Conservation (phyloP, 768 basidiomycete species). For the Mycena alexandri region DNA sequence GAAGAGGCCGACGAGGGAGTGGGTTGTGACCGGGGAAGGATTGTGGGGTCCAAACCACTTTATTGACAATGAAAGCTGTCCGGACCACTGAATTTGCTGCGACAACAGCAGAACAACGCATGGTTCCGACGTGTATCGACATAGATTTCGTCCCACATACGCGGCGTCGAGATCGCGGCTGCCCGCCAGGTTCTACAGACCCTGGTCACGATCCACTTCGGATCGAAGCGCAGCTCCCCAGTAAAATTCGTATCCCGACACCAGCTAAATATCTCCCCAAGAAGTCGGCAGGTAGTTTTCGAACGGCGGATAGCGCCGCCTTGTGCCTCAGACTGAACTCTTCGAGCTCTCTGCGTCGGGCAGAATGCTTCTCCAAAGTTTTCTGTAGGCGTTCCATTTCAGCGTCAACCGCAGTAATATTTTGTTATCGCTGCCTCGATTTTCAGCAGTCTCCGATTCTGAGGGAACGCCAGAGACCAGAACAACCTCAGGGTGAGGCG, state of each 20-base stretch:
- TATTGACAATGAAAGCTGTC: not conserved
- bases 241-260: not conserved
- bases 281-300: slow-evolving; percentile 2
- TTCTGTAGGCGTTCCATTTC: too few species aligned
- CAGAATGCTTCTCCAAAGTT: slow-evolving; percentile 3
- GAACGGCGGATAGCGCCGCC: not conserved
- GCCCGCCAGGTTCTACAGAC: slow-evolving; percentile 11
- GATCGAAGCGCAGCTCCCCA: not conserved
- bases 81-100: slow-evolving; percentile 12
- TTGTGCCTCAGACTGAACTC: not conserved
- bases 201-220: not conserved
- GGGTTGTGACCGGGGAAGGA: not conserved
- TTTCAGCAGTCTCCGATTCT: too few species aligned
- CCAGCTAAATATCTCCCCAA: slow-evolving; percentile 2
- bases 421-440: too few species aligned
- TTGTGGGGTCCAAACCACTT: not conserved
- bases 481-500: too few species aligned
- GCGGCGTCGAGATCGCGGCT: slow-evolving; percentile 11
- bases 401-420: too few species aligned
- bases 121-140: not conserved
- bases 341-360: slow-evolving; percentile 3
- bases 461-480: too few species aligned
- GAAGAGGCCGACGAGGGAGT: not conserved
- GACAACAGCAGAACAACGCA: not conserved
- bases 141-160: slow-evolving; percentile 5